A percentile compares a stretch with the other conserved stretches of the same genome.
Conservation (phyloP, 768 basidiomycete genomes). For the Sporobolomyces pararoseus region DNA sequence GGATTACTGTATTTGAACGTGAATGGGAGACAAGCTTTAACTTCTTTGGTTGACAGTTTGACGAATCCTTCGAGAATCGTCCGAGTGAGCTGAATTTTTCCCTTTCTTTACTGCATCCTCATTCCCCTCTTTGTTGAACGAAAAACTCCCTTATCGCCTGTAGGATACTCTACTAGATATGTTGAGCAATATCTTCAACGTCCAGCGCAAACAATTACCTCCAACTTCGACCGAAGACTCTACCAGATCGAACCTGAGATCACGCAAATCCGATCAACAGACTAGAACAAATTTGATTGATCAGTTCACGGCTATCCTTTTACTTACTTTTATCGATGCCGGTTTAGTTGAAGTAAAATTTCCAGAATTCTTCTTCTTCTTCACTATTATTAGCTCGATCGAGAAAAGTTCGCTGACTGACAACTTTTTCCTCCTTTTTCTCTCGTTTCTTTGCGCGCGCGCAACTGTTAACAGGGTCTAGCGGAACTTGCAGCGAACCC, state of each 20-base stretch:
- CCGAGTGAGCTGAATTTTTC: constrained; percentile 57
- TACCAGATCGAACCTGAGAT: not conserved
- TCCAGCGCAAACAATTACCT: constrained; percentile 47
- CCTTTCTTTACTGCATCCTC: too few relatives aligned
- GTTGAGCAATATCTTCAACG: constrained; percentile 87
- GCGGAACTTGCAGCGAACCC: constrained; percentile 79
- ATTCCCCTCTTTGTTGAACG: too few relatives aligned
- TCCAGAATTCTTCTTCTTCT: not conserved
- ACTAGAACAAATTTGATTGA: constrained; percentile 73
- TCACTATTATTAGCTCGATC: not conserved
- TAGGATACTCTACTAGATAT: constrained; percentile 91
- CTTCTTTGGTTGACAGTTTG: constrained; percentile 73
- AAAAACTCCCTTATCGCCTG: rapidly evolving
- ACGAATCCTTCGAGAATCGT: constrained; percentile 82
- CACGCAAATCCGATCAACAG: constrained; percentile 1
- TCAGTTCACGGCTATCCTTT: constrained; percentile 81
- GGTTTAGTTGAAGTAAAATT: constrained; percentile 83
- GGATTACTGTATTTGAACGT: constrained; percentile 92
- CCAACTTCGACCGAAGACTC: not conserved
- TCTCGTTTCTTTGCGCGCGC: not conserved
- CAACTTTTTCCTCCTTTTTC: too few relatives aligned
- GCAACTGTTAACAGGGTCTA: constrained; percentile 61
- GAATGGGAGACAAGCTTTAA: constrained; percentile 79
- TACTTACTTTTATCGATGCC: constrained; percentile 77
- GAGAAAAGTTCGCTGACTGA: too few relatives aligned